phyloP scores from a whole-genome alignment of 306 rosid species.

The Vigna nakashimae region DNA sequence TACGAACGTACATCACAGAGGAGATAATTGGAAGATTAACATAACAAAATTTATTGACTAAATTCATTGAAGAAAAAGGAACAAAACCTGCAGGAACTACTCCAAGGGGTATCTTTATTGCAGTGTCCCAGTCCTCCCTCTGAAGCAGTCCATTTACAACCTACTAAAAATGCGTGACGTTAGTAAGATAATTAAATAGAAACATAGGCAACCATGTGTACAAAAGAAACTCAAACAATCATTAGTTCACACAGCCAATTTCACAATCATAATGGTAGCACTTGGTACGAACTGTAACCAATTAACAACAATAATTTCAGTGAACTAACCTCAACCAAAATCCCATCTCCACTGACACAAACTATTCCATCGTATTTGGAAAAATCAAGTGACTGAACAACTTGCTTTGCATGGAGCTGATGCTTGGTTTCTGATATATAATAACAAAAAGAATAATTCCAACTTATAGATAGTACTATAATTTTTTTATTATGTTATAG shows the following conservation, averaged over 20 bases:
- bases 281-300: neutral
- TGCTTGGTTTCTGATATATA: slow-evolving; percentile 65
- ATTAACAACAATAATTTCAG: neutral
- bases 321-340: slow-evolving; percentile 70
- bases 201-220: neutral
- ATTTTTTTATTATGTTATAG: neutral
- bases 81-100: slow-evolving; percentile 82
- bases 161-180: slow-evolving; percentile 61
- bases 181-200: slow-evolving; percentile 45
- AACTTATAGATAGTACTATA: neutral
- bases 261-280: neutral
- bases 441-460: neutral
- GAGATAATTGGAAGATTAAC: slow-evolving; percentile 18
- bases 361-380: slow-evolving; percentile 70
- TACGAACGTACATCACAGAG: neutral
- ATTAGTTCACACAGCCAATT: neutral
- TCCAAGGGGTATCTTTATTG: slow-evolving; percentile 81
- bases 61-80: neutral
- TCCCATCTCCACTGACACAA: slow-evolving; percentile 90
- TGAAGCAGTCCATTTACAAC: slow-evolving; percentile 78
- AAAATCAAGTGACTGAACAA: slow-evolving; percentile 62
- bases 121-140: slow-evolving; percentile 77
- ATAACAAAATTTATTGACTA: neutral
- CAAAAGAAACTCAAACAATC: neutral
- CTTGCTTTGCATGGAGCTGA: slow-evolving; percentile 79